Percentiles rank a stretch among this genome's conserved stretches.
Conservation (phyloP, 495 filamentous ascomycete genomes). For the Achaetomiella virescens region DNA sequence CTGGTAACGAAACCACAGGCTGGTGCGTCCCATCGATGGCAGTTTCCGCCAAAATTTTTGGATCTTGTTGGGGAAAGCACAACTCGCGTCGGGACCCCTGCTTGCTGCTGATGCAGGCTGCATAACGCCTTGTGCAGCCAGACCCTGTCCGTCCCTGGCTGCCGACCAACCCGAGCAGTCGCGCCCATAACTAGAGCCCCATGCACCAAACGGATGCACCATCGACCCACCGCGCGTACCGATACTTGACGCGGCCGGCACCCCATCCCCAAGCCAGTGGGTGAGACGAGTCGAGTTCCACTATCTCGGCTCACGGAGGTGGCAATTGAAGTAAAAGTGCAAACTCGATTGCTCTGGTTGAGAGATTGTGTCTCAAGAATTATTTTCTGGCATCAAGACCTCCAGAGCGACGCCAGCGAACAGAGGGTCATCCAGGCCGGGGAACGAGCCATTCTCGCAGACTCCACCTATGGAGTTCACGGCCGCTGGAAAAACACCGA, state of each 20-base stretch:
- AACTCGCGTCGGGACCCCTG: constrained; percentile 22
- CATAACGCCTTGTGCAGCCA: constrained; percentile 14
- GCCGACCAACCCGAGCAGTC: constrained; percentile 17
- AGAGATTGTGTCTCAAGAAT: no score
- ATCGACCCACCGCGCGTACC: constrained; percentile 14
- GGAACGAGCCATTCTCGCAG: no score
- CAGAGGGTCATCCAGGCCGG: no score
- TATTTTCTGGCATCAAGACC: no score
- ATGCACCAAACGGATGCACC: constrained; percentile 15
- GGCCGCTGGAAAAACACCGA: no score
- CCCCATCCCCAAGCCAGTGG: not conserved
- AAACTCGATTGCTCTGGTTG: no score
- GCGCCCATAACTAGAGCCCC: constrained; percentile 26
- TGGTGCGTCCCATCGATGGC: constrained; percentile 7
- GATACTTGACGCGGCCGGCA: constrained; percentile 11
- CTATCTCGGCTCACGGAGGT: constrained; percentile 1
- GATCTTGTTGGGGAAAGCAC: constrained; percentile 35
- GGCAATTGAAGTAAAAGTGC: not conserved
- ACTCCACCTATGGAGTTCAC: no score
- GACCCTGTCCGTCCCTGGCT: not conserved
- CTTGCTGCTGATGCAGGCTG: constrained; percentile 13
- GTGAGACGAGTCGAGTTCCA: not conserved
- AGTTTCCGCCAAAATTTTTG: constrained; percentile 13
- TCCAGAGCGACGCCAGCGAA: no score
- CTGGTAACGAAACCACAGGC: constrained; percentile 10